Base-by-base conservation (phyloP, 2,329 filamentous ascomycete species). In the Verticillium zaregamsianum region DNA sequence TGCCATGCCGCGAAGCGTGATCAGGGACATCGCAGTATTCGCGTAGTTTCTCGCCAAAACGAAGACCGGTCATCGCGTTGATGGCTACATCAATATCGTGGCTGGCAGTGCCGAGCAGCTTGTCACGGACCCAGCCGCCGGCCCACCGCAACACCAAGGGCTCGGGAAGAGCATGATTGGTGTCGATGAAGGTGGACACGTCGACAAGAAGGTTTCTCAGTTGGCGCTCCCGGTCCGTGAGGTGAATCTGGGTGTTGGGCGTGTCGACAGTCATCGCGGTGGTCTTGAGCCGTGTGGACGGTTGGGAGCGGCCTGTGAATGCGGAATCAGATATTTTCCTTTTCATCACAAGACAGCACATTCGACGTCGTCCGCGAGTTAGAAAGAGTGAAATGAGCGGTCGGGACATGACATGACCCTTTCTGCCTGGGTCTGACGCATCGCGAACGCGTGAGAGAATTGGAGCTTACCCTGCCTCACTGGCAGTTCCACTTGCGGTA, bases 71-170 rank as follows among this genome's bases (percentile, higher is more conserved):
- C 90, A 95, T 92, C 66, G 83, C 84, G 77, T 93, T 93, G 79
- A 96, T 92, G 59, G 90, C 91, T 8, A 92, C 88, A 72, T 96
- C 92, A 65, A 96, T 93, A 71, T 96, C 92, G 71, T 93, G 83
- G 70, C 89, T 92, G 63, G 82, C 82, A 14, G 87, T 81, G 23
- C 87, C 86, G 4, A 95, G 83, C 2, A 95, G 82, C 76, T 92
- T 93, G 78, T 96, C 92, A 49, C 92, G 88, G 12, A 95, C 91
- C 92, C 92, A 96, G 31, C 92, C 92, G 62, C 92, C 92, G 0
- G 92, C 92, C 84, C 90, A 94, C 58, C 91, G 88, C 55, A 95
- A 79, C 20, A 88, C 79, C 15, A 89, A 73, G 23, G 87, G 82
- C 66, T 87, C 81, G 15, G 76, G 71, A 11, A 85, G 70, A 58